phyloP scores from a whole-genome alignment of 495 filamentous ascomycete species.

The Penicillium chermesinum region DNA sequence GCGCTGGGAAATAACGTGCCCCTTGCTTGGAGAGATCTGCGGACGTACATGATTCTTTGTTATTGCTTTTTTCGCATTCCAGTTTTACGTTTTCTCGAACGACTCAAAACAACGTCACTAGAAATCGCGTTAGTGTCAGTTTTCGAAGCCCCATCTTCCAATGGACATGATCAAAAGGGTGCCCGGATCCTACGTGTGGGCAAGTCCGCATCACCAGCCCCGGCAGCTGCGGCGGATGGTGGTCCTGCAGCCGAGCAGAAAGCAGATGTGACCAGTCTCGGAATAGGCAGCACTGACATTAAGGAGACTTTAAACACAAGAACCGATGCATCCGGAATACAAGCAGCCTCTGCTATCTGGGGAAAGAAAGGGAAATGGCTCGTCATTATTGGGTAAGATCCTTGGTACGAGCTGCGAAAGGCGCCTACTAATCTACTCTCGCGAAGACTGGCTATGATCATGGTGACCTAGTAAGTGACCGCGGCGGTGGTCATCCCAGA shows the following conservation, averaged over 20 bases:
- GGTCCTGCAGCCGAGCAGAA: not conserved
- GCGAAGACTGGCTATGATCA: constrained; percentile 39
- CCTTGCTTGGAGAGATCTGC: not conserved
- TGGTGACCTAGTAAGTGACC: constrained; percentile 41
- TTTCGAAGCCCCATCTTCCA: no score
- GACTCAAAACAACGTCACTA: no score
- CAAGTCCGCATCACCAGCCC: no score
- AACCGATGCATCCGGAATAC: constrained; percentile 3
- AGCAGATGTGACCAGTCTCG: not conserved
- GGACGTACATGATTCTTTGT: not conserved
- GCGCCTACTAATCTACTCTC: no score
- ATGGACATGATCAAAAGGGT: no score
- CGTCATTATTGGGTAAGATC: constrained; percentile 36
- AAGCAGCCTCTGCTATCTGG: constrained; percentile 22
- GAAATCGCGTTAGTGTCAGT: no score
- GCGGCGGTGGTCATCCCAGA: not conserved
- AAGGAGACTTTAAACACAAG: no score
- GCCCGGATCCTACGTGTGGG: no score
- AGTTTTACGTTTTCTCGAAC: not conserved
- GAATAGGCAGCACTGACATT: no score
- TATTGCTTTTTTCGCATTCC: not conserved
- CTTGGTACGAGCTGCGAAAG: not conserved
- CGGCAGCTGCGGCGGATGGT: not conserved
- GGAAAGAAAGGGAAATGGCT: constrained; percentile 39
- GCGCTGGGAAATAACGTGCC: not conserved